Evolutionary conservation across 1,284 basidiomycete genomes (phyloP).

Genomic region (Termitomyces sp.): DNA sequence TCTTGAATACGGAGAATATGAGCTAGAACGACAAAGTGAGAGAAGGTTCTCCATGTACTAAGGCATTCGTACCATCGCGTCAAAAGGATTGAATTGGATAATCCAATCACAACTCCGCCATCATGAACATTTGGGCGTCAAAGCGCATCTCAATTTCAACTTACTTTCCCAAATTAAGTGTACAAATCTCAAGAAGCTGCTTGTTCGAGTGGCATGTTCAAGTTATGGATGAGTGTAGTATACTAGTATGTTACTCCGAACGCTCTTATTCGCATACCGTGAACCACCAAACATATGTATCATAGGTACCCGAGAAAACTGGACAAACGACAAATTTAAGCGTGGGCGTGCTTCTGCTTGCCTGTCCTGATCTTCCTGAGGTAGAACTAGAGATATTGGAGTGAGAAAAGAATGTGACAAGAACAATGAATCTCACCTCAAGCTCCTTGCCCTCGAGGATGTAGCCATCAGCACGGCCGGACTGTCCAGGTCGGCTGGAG

Average conservation of each 20-base stretch:
- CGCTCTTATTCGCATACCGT: constrained; percentile 9
- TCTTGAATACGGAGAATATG: constrained; percentile 99
- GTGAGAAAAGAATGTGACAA: neutral
- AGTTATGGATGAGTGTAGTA: constrained; percentile 1
- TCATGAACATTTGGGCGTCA: neutral
- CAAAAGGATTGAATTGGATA: constrained; percentile 7
- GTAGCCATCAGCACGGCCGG: constrained; percentile 91
- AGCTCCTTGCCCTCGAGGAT: constrained; percentile 96
- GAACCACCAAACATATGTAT: constrained; percentile 13
- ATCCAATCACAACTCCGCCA: neutral
- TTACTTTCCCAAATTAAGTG: neutral
- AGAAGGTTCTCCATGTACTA: neutral
- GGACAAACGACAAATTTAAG: constrained; percentile 23
- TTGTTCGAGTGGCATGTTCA: neutral
- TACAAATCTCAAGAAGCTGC: neutral
- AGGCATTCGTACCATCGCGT: constrained; percentile 11
- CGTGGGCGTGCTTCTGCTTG: constrained; percentile 87
- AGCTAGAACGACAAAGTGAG: constrained; percentile 46
- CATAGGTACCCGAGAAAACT: constrained; percentile 3
- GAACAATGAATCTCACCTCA: constrained; percentile 53
- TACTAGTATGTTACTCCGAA: constrained; percentile 3
- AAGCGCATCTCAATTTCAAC: neutral
- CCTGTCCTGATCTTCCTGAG: constrained; percentile 86
- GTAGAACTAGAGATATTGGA: constrained; percentile 68
- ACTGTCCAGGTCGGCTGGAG: constrained; percentile 91